These are phyloP conservation scores for Suaeda aralocaspica DNA, from an alignment of 148 eudicot species.

Conservation along the genomic window DNA sequence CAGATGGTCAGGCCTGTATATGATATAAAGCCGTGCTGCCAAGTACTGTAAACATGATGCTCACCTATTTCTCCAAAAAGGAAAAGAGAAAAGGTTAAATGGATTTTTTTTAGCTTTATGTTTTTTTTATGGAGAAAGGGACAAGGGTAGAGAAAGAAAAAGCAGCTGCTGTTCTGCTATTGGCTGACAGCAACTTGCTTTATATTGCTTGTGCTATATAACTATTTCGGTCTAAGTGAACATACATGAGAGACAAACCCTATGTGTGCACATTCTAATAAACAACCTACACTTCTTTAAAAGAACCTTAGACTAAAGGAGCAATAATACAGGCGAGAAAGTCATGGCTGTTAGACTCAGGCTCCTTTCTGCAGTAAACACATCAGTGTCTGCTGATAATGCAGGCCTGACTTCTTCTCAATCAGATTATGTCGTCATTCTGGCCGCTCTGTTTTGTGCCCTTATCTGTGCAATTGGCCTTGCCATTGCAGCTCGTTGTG, in stretches of 20 bases:
- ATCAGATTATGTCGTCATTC: constrained; percentile 48
- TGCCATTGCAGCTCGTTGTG: constrained; percentile 46
- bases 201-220: constrained; percentile 21
- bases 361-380: constrained; percentile 30
- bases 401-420: constrained; percentile 20
- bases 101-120: background rate
- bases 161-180: constrained; percentile 22
- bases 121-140: background rate
- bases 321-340: background rate
- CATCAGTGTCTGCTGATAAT: constrained; percentile 19
- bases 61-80: background rate
- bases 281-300: constrained; percentile 5
- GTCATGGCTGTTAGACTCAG: constrained; percentile 23
- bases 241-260: constrained; percentile 3
- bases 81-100: background rate
- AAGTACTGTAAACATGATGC: constrained; percentile 7
- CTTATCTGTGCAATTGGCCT: constrained; percentile 58
- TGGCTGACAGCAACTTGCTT: constrained; percentile 26
- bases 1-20: background rate
- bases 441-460: constrained; percentile 56
- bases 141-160: background rate
- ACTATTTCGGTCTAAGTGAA: constrained; percentile 13
- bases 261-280: constrained; percentile 8
- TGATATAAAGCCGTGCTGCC: constrained; percentile 9
- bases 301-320: constrained; percentile 1